These are phyloP conservation scores for Lyophyllum semitale DNA, from an alignment of 768 basidiomycete species.

Conservation along the genomic window DNA sequence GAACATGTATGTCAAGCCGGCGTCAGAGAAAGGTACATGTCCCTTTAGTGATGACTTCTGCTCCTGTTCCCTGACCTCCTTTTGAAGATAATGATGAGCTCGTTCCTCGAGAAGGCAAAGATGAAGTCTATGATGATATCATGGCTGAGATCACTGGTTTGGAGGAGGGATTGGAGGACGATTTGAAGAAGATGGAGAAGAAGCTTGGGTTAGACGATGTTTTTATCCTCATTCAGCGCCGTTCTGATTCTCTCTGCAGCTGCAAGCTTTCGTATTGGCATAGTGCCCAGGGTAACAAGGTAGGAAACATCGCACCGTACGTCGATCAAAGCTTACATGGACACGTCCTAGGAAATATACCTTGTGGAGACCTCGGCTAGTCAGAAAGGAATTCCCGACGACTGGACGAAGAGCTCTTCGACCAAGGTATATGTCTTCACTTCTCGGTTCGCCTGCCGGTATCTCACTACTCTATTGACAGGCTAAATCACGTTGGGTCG, in stretches of 20 bases:
- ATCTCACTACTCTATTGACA: constrained; percentile 27
- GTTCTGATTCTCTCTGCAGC: constrained; percentile 18
- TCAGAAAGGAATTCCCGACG: constrained; percentile 68
- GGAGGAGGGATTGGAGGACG: constrained; percentile 71
- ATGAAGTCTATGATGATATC: constrained; percentile 81
- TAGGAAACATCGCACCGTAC: constrained; percentile 16
- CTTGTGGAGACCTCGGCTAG: constrained; percentile 71
- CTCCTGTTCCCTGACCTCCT: not conserved
- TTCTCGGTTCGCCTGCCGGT: not conserved
- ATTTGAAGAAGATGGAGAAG: constrained; percentile 66
- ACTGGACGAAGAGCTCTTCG: constrained; percentile 79
- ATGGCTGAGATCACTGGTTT: constrained; percentile 68
- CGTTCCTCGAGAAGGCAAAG: constrained; percentile 81
- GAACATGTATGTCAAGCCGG: constrained; percentile 61
- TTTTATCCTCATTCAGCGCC: constrained; percentile 4
- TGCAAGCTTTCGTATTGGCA: constrained; percentile 45
- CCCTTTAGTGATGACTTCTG: not conserved
- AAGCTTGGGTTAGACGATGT: constrained; percentile 56
- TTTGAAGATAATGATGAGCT: constrained; percentile 65
- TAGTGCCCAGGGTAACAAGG: constrained; percentile 83
- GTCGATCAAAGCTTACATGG: not conserved
- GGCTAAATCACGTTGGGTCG: constrained; percentile 76
- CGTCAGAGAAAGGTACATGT: constrained; percentile 56
- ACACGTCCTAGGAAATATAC: constrained; percentile 74
- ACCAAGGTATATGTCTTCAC: constrained; percentile 64